Evolutionary conservation across 805 yeast genomes (phyloP), one percentile per base, ranked within the genome.

Genomic region (Candida silvicultrix): DNA sequence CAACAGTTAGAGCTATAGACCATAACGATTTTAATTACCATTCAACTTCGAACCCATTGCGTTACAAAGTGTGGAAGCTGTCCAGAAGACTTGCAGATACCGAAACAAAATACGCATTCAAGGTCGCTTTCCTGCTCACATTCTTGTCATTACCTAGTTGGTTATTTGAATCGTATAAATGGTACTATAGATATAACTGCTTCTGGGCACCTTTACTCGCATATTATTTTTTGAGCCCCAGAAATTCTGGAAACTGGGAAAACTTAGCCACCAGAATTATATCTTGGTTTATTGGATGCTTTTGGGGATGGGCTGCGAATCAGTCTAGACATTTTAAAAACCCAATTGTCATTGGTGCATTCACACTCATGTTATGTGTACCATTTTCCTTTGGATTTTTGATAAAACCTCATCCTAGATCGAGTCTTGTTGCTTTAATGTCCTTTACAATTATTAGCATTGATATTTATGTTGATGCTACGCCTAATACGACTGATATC

Each of bases 261-360:
- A 58, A 62, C 22, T 32, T 69, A 2, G 22, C 53, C 2, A 59
- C 63, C n/a, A 59, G 78, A 49, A 19, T 66, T 0, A 14, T 56
- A 0, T 65, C 65, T 36, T 67, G 71, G 47, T 42, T 73, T 9
- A 23, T 64, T n/a, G 77, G 76, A 3, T 62, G 68, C 11, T 67
- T 74, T 47, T 71, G 75, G 71, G 80, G 74, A 0, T 75, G 77
- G 66, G 68, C 74, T 14, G 70, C 74, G 0, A 62, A 59, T 46
- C 66, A 69, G 25, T 60, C 78, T 1, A 52, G 62, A 19, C 66
- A 66, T 43, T 69, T 64, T 42, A 58, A 68, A 23, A 59, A 58
- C 43, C 66, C 69, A 1, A 66, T 65, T 46, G 73, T 74, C 5
- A 53, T 73, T 38, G 68, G 69, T 11, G 64, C 66, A 2, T 69